Evolutionary conservation across 2,329 filamentous ascomycete genomes (phyloP).

Genomic region (Apiospora arundinis): DNA sequence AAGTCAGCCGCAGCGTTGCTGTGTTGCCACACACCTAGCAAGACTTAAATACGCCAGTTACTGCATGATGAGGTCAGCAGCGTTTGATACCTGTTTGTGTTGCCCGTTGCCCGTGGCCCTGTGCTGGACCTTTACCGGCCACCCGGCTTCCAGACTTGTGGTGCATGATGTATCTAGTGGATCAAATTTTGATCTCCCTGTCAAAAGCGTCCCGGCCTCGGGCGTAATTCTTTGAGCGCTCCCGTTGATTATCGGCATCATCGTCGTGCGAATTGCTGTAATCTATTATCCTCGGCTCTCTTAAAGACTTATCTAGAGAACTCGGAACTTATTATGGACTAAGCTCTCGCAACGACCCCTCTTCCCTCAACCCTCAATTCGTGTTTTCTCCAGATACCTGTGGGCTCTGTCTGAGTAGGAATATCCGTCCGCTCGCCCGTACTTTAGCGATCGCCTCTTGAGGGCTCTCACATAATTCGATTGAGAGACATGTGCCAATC

Average conservation of each 20-base stretch:
- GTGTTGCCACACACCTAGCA: neutral
- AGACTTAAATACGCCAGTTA: neutral
- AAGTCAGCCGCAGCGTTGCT: neutral
- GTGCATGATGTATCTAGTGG: neutral
- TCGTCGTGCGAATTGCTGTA: neutral
- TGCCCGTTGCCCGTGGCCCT: no score
- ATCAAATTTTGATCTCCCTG: neutral
- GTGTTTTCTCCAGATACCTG: neutral
- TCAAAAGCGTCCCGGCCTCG: neutral
- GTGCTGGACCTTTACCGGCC: neutral
- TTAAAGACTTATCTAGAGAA: neutral
- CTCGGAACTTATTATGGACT: neutral
- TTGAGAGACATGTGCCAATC: constrained; percentile 11
- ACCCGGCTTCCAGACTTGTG: neutral
- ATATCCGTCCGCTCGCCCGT: neutral
- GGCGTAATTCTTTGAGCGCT: neutral
- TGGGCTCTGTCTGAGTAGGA: neutral
- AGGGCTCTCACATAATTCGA: neutral
- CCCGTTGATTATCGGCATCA: neutral
- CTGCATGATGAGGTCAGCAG: constrained; percentile 15
- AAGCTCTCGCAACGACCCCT: neutral
- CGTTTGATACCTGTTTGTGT: neutral
- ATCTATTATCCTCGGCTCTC: neutral
- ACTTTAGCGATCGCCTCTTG: neutral
- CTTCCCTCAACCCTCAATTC: neutral